A percentile compares a stretch with the other conserved stretches of the same genome.
These are phyloP conservation scores for Candida multigemmis DNA, from an alignment of 805 yeast genomes.

Conservation along the genomic window DNA sequence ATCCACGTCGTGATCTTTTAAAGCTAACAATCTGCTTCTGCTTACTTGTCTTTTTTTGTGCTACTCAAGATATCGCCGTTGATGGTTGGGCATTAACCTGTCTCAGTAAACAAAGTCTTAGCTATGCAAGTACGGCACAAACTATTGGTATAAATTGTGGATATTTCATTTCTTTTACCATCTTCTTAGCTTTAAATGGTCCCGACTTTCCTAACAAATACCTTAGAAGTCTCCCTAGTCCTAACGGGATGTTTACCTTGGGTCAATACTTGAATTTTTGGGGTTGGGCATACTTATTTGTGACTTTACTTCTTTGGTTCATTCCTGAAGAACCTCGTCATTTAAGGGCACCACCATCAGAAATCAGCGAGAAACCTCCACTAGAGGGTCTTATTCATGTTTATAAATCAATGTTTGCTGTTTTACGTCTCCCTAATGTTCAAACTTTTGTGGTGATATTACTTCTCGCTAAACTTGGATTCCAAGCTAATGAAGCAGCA, in stretches of 20 bases:
- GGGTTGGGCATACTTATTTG: constrained; percentile 62
- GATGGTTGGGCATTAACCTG: constrained; percentile 98
- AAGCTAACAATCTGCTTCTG: constrained; percentile 67
- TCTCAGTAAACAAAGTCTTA: constrained; percentile 64
- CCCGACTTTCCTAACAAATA: constrained; percentile 89
- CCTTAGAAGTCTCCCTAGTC: constrained; percentile 50
- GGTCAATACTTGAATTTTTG: constrained; percentile 71
- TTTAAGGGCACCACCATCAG: constrained; percentile 20
- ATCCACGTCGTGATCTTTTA: constrained; percentile 41
- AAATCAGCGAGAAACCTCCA: constrained; percentile 20
- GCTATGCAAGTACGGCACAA: constrained; percentile 96
- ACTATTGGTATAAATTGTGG: constrained; percentile 93
- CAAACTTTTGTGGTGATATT: constrained; percentile 69
- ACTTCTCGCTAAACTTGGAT: constrained; percentile 78
- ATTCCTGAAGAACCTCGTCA: constrained; percentile 68
- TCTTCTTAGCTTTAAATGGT: constrained; percentile 83
- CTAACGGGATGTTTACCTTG: constrained; percentile 59
- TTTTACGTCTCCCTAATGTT: constrained; percentile 61
- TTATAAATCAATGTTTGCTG: constrained; percentile 57
- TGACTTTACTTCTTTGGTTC: constrained; percentile 43
- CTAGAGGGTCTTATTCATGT: constrained; percentile 32
- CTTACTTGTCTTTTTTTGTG: constrained; percentile 75
- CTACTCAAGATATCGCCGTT: constrained; percentile 97
- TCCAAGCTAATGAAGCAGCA: constrained; percentile 93
- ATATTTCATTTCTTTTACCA: constrained; percentile 84